Conservation (phyloP, 78 protist species). For the Dictyostelium citrinum region DNA sequence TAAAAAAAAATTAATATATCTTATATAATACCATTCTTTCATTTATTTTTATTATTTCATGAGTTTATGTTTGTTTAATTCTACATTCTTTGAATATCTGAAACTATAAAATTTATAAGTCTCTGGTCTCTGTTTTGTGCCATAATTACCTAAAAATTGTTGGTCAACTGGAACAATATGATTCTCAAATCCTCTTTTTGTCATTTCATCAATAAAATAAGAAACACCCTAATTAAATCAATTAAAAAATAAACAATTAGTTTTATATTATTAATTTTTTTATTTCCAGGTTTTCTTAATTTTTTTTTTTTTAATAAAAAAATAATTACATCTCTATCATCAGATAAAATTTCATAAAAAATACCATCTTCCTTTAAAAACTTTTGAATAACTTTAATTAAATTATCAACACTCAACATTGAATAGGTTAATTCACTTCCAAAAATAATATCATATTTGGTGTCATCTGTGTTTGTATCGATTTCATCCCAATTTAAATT, state of each 20-base stretch:
- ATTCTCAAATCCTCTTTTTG: not conserved
- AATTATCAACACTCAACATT: slow-evolving; percentile 66
- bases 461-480: slow-evolving; percentile 12
- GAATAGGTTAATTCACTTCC: slow-evolving; percentile 88
- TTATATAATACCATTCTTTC: not conserved
- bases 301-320: too few species aligned
- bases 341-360: slow-evolving; percentile 86
- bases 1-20: not conserved
- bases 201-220: slow-evolving; percentile 70
- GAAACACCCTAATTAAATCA: slow-evolving; percentile 64
- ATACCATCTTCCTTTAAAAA: slow-evolving; percentile 76
- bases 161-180: slow-evolving; percentile 35
- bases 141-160: slow-evolving; percentile 65
- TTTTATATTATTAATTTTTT: too few species aligned
- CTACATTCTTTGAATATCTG: not conserved
- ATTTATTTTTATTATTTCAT: slow-evolving; percentile 3
- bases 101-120: slow-evolving; percentile 83
- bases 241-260: too few species aligned
- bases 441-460: slow-evolving; percentile 72
- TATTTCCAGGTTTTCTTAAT: too few species aligned
- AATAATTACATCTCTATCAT: slow-evolving; percentile 84
- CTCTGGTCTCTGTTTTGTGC: slow-evolving; percentile 81
- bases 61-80: slow-evolving; percentile 9
- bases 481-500: slow-evolving; percentile 82
- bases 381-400: slow-evolving; percentile 53